Evolutionary conservation across 2,329 filamentous ascomycete species (phyloP).

Genomic region (Neobulgaria alba): DNA sequence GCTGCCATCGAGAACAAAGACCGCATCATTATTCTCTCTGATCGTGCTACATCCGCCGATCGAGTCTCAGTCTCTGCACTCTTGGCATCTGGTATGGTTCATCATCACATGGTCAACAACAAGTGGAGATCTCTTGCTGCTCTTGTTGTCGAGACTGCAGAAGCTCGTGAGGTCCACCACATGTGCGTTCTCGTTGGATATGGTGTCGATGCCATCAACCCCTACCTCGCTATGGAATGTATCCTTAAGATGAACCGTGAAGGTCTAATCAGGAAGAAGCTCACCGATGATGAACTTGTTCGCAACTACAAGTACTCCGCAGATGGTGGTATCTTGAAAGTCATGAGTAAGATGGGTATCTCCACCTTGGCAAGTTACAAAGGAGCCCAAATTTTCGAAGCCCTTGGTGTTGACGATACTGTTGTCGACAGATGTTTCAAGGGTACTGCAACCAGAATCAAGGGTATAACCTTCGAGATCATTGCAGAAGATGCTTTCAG

Average conservation of each 20-base stretch:
- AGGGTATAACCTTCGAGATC: constrained; percentile 85
- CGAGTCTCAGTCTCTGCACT: constrained; percentile 80
- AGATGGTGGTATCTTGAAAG: constrained; percentile 92
- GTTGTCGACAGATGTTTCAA: constrained; percentile 93
- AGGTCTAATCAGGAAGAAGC: constrained; percentile 82
- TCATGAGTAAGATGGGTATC: constrained; percentile 99
- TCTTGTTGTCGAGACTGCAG: constrained; percentile 82
- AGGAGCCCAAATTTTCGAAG: constrained; percentile 95
- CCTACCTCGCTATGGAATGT: constrained; percentile 91
- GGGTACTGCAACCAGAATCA: constrained; percentile 88
- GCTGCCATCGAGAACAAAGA: constrained; percentile 76
- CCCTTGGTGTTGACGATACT: constrained; percentile 82
- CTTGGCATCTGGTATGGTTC: constrained; percentile 84
- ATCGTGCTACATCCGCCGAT: constrained; percentile 74
- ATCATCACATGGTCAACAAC: constrained; percentile 91
- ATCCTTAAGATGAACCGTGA: constrained; percentile 95
- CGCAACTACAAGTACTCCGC: constrained; percentile 96
- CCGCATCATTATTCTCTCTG: constrained; percentile 81
- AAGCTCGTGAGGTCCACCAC: constrained; percentile 95
- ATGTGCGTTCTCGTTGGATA: constrained; percentile 98
- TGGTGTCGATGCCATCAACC: constrained; percentile 88
- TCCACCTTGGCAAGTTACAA: constrained; percentile 95
- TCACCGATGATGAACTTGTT: constrained; percentile 73
- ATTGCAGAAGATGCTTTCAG: constrained; percentile 93
- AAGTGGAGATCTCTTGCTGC: constrained; percentile 89